These are phyloP conservation scores for Aspergillus glaucus DNA, from an alignment of 2,329 filamentous ascomycete species.

Conservation along the genomic window DNA sequence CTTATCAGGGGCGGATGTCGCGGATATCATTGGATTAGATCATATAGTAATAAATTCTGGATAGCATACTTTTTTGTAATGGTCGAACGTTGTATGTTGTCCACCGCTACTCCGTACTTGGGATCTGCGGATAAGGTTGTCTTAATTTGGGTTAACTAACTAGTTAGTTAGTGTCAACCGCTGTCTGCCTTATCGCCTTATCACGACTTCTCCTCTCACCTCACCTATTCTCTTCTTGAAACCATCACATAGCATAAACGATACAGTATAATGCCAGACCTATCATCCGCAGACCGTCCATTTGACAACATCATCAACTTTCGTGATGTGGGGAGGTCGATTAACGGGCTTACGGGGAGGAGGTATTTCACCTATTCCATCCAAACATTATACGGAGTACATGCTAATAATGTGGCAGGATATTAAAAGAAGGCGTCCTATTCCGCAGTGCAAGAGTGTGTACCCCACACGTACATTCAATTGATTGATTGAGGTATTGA, in stretches of 20 bases:
- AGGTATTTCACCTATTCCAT: slow-evolving; percentile 36
- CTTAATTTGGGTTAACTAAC: background rate
- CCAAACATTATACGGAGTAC: no score
- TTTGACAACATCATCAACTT: slow-evolving; percentile 66
- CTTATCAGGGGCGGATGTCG: no score
- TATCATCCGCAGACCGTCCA: slow-evolving; percentile 27
- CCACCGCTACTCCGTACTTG: no score
- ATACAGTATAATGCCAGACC: slow-evolving; percentile 20
- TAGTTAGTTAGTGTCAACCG: background rate
- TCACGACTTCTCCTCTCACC: slow-evolving; percentile 14
- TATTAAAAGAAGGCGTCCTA: slow-evolving; percentile 56
- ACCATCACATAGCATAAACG: background rate
- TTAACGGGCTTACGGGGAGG: slow-evolving; percentile 55
- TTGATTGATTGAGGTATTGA: background rate
- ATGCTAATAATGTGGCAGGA: slow-evolving; percentile 8
- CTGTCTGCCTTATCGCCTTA: background rate
- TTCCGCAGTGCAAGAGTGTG: slow-evolving; percentile 63
- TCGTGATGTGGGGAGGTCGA: slow-evolving; percentile 64
- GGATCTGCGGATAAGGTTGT: background rate
- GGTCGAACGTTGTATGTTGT: no score
- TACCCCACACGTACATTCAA: slow-evolving; percentile 11
- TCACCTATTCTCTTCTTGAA: slow-evolving; percentile 2
- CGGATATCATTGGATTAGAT: no score
- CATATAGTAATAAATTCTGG: no score
- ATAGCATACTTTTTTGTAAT: no score